Evolutionary conservation across 768 basidiomycete species (phyloP), one percentile per base, ranked within the genome.

Genomic region (Cytidiella melzeri): DNA sequence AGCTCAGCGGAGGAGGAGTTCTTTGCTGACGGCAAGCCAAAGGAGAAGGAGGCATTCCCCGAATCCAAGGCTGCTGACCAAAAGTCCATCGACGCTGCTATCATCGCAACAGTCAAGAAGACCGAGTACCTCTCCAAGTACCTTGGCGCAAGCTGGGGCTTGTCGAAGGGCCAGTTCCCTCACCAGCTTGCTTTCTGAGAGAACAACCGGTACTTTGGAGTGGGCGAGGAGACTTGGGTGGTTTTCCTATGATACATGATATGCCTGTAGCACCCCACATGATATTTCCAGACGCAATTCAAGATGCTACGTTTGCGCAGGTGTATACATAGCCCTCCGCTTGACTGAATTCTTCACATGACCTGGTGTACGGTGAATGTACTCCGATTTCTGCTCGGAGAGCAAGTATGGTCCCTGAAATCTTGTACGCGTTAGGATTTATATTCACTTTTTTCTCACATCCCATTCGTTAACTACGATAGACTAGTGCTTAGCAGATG

Each of bases 101-200:
- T 99, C 61, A 68, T 97, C 56, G 80, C 83, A 52, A 84, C 87
- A 48, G 75, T 96, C 66, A 93, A 89, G 79, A 90, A 90, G 76
- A 85, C 87, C 56, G 87, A 91, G 63, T 83, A 86, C 76, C 78
- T 98, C 57, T 76, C 74, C 66, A 94, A 93, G 73, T 99, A 99
- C 74, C 80, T 99, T 61, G 86, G 84, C 67, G 80, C 94, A 48
- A 83, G 78, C 64, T 99, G 88, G 77, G 92, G 92, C 65, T 79
- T 99, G 54, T 92, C 91, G 60, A 96, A 94, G 80, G 92, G 94
- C 54, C 92, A 98, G 74, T 92, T 79, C 77, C 91, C 96, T 66
- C 96, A 99, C 75, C 81, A 89, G 72, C 68, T 99, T 73, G 79
- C 79, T 55, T 98, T 96, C 79, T 98, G 52, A 74, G 48, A 47